phyloP scores from a whole-genome alignment of 495 filamentous ascomycete species.

The Xylaria castorea region DNA sequence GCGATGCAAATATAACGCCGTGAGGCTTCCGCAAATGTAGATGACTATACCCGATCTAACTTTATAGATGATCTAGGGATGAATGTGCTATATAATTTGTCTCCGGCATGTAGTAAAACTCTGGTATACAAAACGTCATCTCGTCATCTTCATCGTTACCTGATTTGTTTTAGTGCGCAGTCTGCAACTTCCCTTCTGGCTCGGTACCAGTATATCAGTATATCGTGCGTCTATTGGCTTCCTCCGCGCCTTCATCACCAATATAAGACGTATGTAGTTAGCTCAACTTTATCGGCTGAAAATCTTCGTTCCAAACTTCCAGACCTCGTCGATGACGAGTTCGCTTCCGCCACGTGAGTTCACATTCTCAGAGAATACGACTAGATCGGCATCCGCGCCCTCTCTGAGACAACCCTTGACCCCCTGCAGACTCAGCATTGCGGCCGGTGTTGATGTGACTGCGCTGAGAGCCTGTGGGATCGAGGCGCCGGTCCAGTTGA shows the following conservation, averaged over 20 bases:
- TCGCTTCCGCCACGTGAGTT: slow-evolving; percentile 52
- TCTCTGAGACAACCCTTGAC: slow-evolving; percentile 71
- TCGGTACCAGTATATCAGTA: slow-evolving; percentile 5
- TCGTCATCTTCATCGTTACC: slow-evolving; percentile 8
- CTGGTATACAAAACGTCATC: slow-evolving; percentile 11
- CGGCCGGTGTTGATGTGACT: slow-evolving; percentile 75
- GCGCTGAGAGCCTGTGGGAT: slow-evolving; percentile 71
- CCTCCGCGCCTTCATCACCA: neutral
- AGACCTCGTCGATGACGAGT: slow-evolving; percentile 75
- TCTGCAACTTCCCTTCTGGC: slow-evolving; percentile 1
- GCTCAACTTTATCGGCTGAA: slow-evolving; percentile 27
- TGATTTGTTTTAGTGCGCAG: neutral
- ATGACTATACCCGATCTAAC: slow-evolving; percentile 9
- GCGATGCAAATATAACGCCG: slow-evolving; percentile 8
- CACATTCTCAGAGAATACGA: slow-evolving; percentile 66
- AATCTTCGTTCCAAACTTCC: slow-evolving; percentile 71
- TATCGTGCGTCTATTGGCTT: neutral
- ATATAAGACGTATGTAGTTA: neutral
- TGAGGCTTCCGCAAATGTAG: slow-evolving; percentile 13
- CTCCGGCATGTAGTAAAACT: neutral
- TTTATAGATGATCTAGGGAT: slow-evolving; percentile 12
- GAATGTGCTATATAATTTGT: neutral
- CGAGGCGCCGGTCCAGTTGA: slow-evolving; percentile 69
- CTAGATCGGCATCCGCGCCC: slow-evolving; percentile 81
- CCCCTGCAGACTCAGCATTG: slow-evolving; percentile 70